Evolutionary conservation across 352 stramenopile species (phyloP).

Genomic region (Phytophthora europaea): DNA sequence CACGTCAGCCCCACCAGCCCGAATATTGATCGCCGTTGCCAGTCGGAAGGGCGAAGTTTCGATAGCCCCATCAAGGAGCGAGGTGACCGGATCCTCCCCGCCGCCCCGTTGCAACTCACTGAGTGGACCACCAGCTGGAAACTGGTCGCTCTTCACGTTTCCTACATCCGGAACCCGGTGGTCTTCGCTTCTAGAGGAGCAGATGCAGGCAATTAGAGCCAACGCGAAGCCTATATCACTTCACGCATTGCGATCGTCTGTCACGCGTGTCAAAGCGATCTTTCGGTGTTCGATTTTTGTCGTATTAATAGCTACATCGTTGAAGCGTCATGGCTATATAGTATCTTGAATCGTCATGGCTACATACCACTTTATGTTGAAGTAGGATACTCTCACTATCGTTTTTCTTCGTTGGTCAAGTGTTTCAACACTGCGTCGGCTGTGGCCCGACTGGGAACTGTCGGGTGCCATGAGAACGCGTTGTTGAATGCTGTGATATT

Average conservation of each 20-base stretch:
- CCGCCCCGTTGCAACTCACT: background rate
- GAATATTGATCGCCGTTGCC: background rate
- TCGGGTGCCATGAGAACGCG: background rate
- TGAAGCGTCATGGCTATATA: too few relatives aligned
- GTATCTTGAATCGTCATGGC: too few relatives aligned
- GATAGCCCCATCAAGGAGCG: constrained; percentile 1
- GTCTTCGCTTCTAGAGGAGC: background rate
- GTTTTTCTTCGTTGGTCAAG: background rate
- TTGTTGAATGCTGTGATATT: background rate
- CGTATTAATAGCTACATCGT: background rate
- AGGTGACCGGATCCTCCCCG: background rate
- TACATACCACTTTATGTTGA: too few relatives aligned
- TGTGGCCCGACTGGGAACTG: background rate
- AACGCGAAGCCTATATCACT: background rate
- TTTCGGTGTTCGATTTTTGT: background rate
- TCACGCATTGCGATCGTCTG: constrained; percentile 1
- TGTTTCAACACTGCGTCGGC: background rate
- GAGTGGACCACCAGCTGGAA: background rate
- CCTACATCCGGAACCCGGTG: constrained; percentile 20
- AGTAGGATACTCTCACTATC: too few relatives aligned
- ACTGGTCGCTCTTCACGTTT: background rate
- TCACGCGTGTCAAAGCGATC: constrained; percentile 51
- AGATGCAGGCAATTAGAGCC: background rate
- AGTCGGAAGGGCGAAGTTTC: constrained; percentile 10
- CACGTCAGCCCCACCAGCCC: background rate